A percentile compares a stretch with the other conserved stretches of the same genome.
Evolutionary conservation across 345 rosid species (phyloP).

Genomic region (Tarenaya hassleriana): DNA sequence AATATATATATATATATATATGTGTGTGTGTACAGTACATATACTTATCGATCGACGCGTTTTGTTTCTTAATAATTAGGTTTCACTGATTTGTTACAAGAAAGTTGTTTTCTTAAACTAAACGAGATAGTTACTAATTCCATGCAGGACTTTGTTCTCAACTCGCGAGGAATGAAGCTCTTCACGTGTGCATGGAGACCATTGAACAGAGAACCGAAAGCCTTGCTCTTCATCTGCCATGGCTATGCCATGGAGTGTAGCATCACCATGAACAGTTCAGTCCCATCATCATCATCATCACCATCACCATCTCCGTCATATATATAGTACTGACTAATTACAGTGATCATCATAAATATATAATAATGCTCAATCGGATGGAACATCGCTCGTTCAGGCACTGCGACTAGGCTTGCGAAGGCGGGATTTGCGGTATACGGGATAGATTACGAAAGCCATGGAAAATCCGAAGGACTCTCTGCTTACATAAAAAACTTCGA

Average conservation of each 20-base stretch:
- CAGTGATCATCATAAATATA: too few relatives aligned
- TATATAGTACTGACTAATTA: too few relatives aligned
- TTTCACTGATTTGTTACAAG: too few relatives aligned
- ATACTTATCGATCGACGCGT: too few relatives aligned
- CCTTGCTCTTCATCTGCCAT: constrained; percentile 68
- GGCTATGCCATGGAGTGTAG: constrained; percentile 95
- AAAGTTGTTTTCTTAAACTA: too few relatives aligned
- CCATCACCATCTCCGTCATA: not conserved
- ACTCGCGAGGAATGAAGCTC: constrained; percentile 56
- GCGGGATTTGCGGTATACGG: constrained; percentile 65
- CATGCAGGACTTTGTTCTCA: constrained; percentile 43
- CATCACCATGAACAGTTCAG: constrained; percentile 70
- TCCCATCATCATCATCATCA: constrained; percentile 17
- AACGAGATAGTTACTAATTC: too few relatives aligned
- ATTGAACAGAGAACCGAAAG: constrained; percentile 45
- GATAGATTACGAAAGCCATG: constrained; percentile 88
- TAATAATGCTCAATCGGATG: not conserved
- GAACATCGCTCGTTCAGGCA: constrained; percentile 35
- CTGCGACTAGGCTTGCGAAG: constrained; percentile 50
- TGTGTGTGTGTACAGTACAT: too few relatives aligned
- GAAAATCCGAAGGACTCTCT: constrained; percentile 57
- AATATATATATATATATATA: too few relatives aligned
- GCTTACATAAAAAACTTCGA: constrained; percentile 47
- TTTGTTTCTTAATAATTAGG: too few relatives aligned
- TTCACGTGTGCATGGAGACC: constrained; percentile 81